Percentiles rank a stretch among this genome's conserved stretches.
Conservation (phyloP, 768 basidiomycete species). For the Termitomyces eurrhizus region DNA sequence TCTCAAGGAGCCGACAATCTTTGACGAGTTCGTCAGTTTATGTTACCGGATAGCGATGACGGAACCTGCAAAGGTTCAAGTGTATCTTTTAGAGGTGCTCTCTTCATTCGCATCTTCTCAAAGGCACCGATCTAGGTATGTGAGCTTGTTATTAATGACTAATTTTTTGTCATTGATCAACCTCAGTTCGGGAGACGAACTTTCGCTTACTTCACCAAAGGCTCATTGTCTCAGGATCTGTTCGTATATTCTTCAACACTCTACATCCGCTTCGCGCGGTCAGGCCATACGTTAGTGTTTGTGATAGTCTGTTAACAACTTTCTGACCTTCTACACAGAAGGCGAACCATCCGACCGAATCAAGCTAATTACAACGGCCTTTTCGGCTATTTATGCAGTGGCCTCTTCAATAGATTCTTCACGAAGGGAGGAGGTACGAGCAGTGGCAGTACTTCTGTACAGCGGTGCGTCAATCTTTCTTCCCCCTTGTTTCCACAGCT, state of each 20-base stretch:
- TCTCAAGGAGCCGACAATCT: conserved; percentile 75
- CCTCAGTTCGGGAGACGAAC: conserved; percentile 27
- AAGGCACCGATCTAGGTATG: conserved; percentile 20
- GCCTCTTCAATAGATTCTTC: conserved; percentile 51
- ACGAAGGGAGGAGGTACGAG: conserved; percentile 72
- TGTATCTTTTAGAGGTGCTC: conserved; percentile 68
- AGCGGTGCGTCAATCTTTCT: conserved; percentile 44
- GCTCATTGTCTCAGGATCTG: conserved; percentile 81
- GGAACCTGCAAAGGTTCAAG: conserved; percentile 68
- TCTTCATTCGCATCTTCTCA: conserved; percentile 50
- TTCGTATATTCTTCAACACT: conserved; percentile 72
- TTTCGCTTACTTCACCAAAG: conserved; percentile 42
- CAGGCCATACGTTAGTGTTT: conserved; percentile 46
- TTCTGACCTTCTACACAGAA: conserved; percentile 28
- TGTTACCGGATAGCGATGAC: conserved; percentile 90
- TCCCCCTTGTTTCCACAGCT: neutral
- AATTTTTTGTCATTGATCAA: neutral
- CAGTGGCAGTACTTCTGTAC: conserved; percentile 77
- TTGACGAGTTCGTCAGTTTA: conserved; percentile 86
- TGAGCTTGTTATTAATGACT: conserved; percentile 7
- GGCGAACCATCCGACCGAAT: conserved; percentile 54
- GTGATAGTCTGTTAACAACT: neutral
- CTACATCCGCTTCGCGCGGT: conserved; percentile 52
- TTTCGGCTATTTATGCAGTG: conserved; percentile 57
- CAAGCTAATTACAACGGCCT: conserved; percentile 58